Percentiles rank a stretch among this genome's conserved stretches.
Evolutionary conservation across 1,284 basidiomycete genomes (phyloP).

Genomic region (Macrocybe sp.): DNA sequence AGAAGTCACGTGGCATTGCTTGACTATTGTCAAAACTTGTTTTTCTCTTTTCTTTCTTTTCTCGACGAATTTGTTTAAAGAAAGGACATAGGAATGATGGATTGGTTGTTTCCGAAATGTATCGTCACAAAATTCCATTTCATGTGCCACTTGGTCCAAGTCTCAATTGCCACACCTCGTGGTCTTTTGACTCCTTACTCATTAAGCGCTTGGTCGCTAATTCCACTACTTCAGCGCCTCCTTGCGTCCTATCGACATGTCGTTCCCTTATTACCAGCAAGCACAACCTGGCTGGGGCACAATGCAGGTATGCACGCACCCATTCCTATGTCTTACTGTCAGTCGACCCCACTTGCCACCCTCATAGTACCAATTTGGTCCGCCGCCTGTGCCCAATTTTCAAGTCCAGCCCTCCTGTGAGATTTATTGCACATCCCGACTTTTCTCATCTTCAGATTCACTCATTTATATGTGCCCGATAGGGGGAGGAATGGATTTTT

Average conservation of each 20-base stretch:
- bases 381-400: constrained; percentile 49
- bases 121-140: too few relatives aligned
- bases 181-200: too few relatives aligned
- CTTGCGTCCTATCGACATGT: constrained; percentile 8
- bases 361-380: constrained; percentile 42
- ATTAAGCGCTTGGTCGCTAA: neutral
- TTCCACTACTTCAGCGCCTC: neutral
- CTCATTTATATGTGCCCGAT: constrained; percentile 7
- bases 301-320: constrained; percentile 31
- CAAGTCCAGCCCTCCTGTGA: constrained; percentile 56
- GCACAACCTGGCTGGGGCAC: constrained; percentile 44
- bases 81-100: too few relatives aligned
- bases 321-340: constrained; percentile 4
- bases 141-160: too few relatives aligned
- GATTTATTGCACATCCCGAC: constrained; percentile 8
- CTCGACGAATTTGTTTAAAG: too few relatives aligned
- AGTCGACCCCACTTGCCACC: constrained; percentile 10
- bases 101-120: too few relatives aligned
- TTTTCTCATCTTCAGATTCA: constrained; percentile 8
- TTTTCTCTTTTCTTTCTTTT: too few relatives aligned
- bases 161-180: too few relatives aligned
- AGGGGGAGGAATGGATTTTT: constrained; percentile 61
- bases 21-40: too few relatives aligned
- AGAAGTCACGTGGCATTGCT: too few relatives aligned
- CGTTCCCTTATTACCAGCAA: constrained; percentile 38